A percentile compares a stretch with the other conserved stretches of the same genome.
Evolutionary conservation across 352 stramenopile genomes (phyloP).

Genomic region (Phytophthora citrophthora): DNA sequence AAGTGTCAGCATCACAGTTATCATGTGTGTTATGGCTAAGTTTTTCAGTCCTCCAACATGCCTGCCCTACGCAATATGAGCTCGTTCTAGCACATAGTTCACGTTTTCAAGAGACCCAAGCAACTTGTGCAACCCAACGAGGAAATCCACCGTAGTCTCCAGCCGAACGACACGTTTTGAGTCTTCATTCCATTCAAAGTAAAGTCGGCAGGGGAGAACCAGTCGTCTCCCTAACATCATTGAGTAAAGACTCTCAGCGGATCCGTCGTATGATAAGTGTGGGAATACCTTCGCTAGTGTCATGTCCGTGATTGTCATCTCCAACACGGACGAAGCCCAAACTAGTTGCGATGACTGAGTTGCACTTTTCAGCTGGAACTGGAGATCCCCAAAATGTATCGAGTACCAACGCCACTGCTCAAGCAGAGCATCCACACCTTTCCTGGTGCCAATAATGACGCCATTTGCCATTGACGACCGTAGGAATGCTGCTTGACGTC

Average conservation of each 20-base stretch:
- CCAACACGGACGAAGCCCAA: not conserved
- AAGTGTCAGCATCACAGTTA: no score
- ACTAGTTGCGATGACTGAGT: not conserved
- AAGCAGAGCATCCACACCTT: slow-evolving; percentile 2
- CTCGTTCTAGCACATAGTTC: not conserved
- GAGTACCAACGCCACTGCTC: slow-evolving; percentile 1
- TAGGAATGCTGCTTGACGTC: slow-evolving; percentile 22
- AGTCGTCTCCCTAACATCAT: not conserved
- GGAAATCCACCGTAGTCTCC: not conserved
- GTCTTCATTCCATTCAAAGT: not conserved
- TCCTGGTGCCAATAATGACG: slow-evolving; percentile 3
- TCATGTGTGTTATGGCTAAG: no score
- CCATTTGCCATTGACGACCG: slow-evolving; percentile 9
- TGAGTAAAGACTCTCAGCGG: not conserved
- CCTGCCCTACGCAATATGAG: not conserved
- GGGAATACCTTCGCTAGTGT: not conserved
- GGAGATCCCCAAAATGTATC: not conserved
- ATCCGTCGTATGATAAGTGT: not conserved
- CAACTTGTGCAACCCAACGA: not conserved
- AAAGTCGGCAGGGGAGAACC: not conserved
- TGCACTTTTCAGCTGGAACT: not conserved
- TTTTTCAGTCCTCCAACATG: no score
- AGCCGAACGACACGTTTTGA: not conserved
- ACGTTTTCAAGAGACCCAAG: not conserved
- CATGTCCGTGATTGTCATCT: not conserved